phyloP scores from a whole-genome alignment of 2,329 filamentous ascomycete species.

The Colletotrichum spaethianum region DNA sequence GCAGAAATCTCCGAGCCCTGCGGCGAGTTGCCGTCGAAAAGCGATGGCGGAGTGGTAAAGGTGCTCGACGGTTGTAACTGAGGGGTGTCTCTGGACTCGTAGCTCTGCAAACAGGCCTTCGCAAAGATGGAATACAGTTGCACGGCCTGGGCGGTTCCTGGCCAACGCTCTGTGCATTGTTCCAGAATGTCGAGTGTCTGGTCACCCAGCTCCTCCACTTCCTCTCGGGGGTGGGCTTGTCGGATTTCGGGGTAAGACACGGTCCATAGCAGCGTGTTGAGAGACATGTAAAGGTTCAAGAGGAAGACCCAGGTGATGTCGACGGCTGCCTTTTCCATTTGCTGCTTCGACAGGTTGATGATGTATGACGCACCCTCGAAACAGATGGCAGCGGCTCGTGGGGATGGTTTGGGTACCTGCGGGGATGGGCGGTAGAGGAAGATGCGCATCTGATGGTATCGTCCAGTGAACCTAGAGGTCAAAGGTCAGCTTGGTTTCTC shows the following conservation, averaged over 20 bases:
- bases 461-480: conserved; percentile 69
- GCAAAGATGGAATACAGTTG: conserved; percentile 91
- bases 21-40: conserved; percentile 65
- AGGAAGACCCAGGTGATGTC: conserved; percentile 97
- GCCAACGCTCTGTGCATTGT: conserved; percentile 89
- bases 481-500: conserved; percentile 32
- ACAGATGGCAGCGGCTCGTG: conserved; percentile 83
- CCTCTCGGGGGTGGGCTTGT: conserved; percentile 77
- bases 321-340: conserved; percentile 81
- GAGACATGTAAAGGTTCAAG: conserved; percentile 88
- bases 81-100: conserved; percentile 72
- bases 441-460: conserved; percentile 90
- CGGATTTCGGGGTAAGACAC: conserved; percentile 90
- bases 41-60: conserved; percentile 62
- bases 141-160: conserved; percentile 86
- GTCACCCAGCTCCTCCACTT: conserved; percentile 82
- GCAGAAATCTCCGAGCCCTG: conserved; percentile 57
- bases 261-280: conserved; percentile 94
- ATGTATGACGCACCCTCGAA: conserved; percentile 88
- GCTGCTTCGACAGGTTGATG: conserved; percentile 83
- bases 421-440: conserved; percentile 92
- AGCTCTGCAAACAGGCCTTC: conserved; percentile 88
- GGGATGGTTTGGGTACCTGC: conserved; percentile 88
- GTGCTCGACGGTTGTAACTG: conserved; percentile 50
- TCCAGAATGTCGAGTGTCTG: conserved; percentile 84